These are phyloP conservation scores for Stentor roeselii DNA, from an alignment of 73 alveolate species.

Conservation along the genomic window DNA sequence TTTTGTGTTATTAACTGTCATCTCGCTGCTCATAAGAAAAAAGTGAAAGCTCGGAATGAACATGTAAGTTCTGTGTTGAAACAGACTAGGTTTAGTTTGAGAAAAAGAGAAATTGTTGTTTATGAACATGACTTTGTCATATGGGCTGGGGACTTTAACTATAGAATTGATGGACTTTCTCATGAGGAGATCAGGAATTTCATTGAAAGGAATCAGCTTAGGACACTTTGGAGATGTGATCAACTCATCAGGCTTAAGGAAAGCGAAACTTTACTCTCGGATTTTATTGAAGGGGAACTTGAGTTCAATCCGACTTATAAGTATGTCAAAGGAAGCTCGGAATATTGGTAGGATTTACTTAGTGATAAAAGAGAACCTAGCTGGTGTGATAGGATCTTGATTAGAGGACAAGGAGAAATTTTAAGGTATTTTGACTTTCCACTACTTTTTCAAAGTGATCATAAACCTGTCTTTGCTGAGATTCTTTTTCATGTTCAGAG, in stretches of 20 bases:
- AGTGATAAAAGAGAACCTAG: constrained; percentile 14
- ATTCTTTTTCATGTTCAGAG: too few relatives aligned
- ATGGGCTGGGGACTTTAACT: constrained; percentile 14
- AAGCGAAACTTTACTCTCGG: background rate
- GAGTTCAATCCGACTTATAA: constrained; percentile 6
- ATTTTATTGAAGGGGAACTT: background rate
- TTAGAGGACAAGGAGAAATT: background rate
- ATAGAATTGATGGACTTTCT: background rate
- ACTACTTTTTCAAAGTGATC: background rate
- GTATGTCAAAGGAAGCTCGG: background rate
- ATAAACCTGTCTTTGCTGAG: constrained; percentile 14
- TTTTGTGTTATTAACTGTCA: background rate
- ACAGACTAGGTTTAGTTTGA: background rate
- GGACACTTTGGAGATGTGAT: background rate
- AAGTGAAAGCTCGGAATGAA: constrained; percentile 9
- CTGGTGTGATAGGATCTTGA: constrained; percentile 20
- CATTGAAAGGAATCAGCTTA: background rate
- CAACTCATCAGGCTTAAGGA: background rate
- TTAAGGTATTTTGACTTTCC: background rate
- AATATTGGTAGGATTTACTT: background rate
- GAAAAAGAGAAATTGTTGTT: background rate
- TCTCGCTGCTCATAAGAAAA: constrained; percentile 5
- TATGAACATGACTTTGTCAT: constrained; percentile 13
- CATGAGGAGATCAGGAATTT: background rate
- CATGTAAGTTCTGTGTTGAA: background rate